Evolutionary conservation across 495 filamentous ascomycete species (phyloP).

Genomic region (Terfezia boudieri): DNA sequence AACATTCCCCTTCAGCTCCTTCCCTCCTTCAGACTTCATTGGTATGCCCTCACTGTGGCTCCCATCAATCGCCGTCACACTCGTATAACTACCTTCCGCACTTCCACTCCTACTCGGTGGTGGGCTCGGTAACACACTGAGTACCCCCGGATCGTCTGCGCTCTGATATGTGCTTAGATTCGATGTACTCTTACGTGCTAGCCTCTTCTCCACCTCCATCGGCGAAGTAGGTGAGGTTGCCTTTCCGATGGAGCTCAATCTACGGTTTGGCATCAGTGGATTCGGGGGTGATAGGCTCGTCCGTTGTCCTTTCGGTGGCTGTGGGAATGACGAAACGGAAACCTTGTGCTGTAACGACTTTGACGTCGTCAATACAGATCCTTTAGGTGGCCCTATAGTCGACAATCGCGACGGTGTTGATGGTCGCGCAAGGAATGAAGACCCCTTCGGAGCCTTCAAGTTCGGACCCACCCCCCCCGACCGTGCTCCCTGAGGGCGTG

Average conservation of each 20-base stretch:
- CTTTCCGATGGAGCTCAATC: neutral
- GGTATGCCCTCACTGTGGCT: slow-evolving; percentile 6
- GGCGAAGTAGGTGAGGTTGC: neutral
- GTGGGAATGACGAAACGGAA: neutral
- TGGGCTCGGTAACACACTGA: slow-evolving; percentile 5
- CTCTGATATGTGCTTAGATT: neutral
- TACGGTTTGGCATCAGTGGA: neutral
- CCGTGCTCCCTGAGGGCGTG: neutral
- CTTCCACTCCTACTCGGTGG: slow-evolving; percentile 17
- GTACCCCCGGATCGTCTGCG: neutral
- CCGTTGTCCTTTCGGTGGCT: neutral
- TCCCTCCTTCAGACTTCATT: slow-evolving; percentile 21
- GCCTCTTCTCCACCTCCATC: neutral
- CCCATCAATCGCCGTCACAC: slow-evolving; percentile 15
- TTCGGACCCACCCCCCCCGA: neutral
- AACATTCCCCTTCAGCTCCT: slow-evolving; percentile 79
- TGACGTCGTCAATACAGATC: neutral
- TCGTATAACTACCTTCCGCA: slow-evolving; percentile 18
- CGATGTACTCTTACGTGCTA: neutral
- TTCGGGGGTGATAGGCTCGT: neutral
- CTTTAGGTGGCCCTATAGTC: neutral
- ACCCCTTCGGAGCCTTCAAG: neutral
- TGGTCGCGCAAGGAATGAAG: neutral
- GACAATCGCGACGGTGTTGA: neutral
- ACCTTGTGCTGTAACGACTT: neutral